phyloP scores from a whole-genome alignment of 495 filamentous ascomycete genomes.

The Hypoxylon trugodes region DNA sequence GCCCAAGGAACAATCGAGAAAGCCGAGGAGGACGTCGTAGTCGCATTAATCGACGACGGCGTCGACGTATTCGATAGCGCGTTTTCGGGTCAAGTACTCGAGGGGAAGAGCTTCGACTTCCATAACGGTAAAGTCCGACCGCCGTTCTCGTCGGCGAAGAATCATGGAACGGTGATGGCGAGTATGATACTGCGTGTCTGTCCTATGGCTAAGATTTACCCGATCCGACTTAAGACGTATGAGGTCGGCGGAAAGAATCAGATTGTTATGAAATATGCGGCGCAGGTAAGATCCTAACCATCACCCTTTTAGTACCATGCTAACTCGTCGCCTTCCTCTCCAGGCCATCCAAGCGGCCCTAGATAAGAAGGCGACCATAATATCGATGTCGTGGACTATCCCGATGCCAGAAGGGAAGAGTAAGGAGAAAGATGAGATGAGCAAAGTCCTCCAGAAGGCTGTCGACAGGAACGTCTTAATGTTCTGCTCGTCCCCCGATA shows the following conservation, averaged over 20 bases:
- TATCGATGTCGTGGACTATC: constrained; percentile 5
- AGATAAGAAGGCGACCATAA: constrained; percentile 3
- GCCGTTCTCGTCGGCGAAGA: neutral
- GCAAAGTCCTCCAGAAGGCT: neutral
- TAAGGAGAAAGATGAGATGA: neutral
- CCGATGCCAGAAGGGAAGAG: neutral
- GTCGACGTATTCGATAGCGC: neutral
- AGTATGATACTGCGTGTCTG: neutral
- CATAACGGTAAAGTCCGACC: neutral
- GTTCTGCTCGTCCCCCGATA: constrained; percentile 8
- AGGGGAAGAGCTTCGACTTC: constrained; percentile 4
- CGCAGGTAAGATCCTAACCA: neutral
- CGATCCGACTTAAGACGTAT: neutral
- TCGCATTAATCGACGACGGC: constrained; percentile 1
- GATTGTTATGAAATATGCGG: neutral
- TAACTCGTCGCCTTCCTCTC: neutral
- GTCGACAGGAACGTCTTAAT: constrained; percentile 1
- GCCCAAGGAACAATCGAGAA: neutral
- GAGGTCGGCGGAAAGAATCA: neutral
- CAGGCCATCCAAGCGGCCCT: constrained; percentile 4
- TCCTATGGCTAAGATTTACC: constrained; percentile 6
- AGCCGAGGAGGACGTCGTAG: neutral
- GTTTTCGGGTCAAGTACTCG: neutral
- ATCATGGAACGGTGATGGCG: neutral
- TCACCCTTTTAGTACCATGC: no score